A percentile compares a stretch with the other conserved stretches of the same genome.
These are phyloP conservation scores for Paecilomyces variotii DNA, from an alignment of 2,329 filamentous ascomycete species.

Conservation along the genomic window DNA sequence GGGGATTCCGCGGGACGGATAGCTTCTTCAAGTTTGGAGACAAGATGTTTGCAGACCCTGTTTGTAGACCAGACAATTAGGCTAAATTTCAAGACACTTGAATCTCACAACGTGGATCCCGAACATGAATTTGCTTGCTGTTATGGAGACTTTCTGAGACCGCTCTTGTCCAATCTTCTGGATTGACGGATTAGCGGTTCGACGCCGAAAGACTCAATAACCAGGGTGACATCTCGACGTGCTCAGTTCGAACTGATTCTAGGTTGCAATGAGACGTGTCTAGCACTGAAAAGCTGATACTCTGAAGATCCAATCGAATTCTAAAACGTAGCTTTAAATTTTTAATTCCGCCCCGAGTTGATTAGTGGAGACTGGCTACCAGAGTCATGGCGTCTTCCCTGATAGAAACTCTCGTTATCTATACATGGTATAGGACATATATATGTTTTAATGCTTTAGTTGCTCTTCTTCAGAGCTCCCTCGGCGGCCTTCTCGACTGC, in stretches of 20 bases:
- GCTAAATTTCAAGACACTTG: too few species aligned
- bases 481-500: slow-evolving; percentile 16
- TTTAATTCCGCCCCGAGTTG: neutral
- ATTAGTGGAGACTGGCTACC: neutral
- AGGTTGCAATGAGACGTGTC: neutral
- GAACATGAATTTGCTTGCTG: too few species aligned
- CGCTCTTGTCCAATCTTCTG: too few species aligned
- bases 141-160: too few species aligned
- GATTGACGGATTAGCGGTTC: too few species aligned
- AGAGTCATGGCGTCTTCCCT: neutral
- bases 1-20: too few species aligned
- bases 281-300: neutral
- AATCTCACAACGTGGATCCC: too few species aligned
- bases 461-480: neutral
- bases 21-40: too few species aligned
- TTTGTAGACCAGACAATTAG: too few species aligned
- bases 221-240: neutral
- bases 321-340: neutral
- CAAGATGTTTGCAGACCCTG: too few species aligned
- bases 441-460: neutral
- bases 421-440: neutral
- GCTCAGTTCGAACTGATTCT: neutral
- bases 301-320: neutral
- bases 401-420: neutral
- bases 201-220: neutral